A percentile compares a stretch with the other conserved stretches of the same genome.
Evolutionary conservation across 257 asterid genomes (phyloP).

Genomic region (Nicotiana knightiana): DNA sequence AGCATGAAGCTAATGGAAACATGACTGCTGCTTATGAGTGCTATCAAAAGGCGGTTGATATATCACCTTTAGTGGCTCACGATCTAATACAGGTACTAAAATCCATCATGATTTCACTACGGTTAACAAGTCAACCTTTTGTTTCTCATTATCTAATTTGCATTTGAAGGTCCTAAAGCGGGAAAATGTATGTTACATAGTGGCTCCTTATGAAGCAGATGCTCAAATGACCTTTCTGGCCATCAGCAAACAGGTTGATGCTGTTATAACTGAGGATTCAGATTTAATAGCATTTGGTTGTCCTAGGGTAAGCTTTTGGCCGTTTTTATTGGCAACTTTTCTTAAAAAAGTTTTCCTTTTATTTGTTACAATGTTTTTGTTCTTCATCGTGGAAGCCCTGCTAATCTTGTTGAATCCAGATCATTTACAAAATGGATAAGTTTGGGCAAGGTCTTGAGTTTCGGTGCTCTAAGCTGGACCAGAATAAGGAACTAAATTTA

Average conservation of each 20-base stretch:
- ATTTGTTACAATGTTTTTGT: neutral
- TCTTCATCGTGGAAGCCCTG: neutral
- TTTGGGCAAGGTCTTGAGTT: conserved; percentile 97
- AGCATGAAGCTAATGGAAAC: conserved; percentile 91
- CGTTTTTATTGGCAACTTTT: neutral
- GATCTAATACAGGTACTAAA: conserved; percentile 79
- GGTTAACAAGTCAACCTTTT: neutral
- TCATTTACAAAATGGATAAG: conserved; percentile 97
- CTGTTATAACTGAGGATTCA: conserved; percentile 93
- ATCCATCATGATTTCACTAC: neutral
- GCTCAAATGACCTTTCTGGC: conserved; percentile 96
- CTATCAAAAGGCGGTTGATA: conserved; percentile 96
- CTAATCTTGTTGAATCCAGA: conserved; percentile 33
- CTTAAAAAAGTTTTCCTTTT: neutral
- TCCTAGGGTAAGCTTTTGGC: conserved; percentile 68
- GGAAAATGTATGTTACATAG: conserved; percentile 65
- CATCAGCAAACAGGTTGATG: conserved; percentile 73
- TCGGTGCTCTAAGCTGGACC: conserved; percentile 46
- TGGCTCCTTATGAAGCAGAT: conserved; percentile 99
- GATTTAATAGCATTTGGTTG: conserved; percentile 93
- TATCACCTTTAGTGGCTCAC: conserved; percentile 89
- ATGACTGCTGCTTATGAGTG: conserved; percentile 81
- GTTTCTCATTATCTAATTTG: conserved; percentile 5
- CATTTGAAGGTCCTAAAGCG: conserved; percentile 58
- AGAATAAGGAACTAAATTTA: conserved; percentile 68